Base-by-base conservation (phyloP, 179 eudicot genomes). In the Silene vulgaris region DNA sequence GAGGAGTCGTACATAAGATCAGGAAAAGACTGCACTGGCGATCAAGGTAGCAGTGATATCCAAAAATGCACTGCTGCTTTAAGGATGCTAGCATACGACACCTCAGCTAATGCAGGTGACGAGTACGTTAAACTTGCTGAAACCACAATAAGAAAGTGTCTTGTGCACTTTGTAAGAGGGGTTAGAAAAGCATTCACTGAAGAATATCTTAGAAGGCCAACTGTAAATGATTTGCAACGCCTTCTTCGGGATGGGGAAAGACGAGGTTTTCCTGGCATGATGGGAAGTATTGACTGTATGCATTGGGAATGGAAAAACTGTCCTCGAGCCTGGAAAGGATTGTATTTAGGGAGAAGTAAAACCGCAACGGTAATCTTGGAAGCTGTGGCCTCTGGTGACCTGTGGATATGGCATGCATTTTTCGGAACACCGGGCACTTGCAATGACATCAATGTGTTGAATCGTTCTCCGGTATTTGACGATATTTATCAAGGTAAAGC, bases 251-350 rank as follows among this genome's bases (percentile, higher is more conserved):
- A 37, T 16, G 65, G 54, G 6, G 65, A 71, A 21, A 20, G 21
- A 5, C 80, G 65, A 14, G 57, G 75, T 13, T 71, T 77, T 72
- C 75, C 72, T 5, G 63, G 76, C 30, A 77, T 77, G 80, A 62
- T 77, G 6, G 80, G 63, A 13, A 77, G 28, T 60, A 77, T 71
- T 48, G 61, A 71, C 29, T 77, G 80, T 13, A 70, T 77, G 80
- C 70, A 70, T 12, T 21, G 62, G 75, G 35, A 30, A 30, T 30
- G 35, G 35, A 30, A 30, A 30, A 30, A 30, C 35, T 30, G 35
- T 35, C 40, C 40, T 4, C 60, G 72, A 13, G 52, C 48, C 5
- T 77, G 80, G 63, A 71, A 62, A 71, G 63, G 71, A n/a, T 13
- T 60, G 21, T 74, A 74, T n/a, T 66, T 59, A 30, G 75, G 75